Evolutionary conservation across 1,284 basidiomycete species (phyloP), one percentile per base, ranked within the genome.

Genomic region (Volvariella volvacea): DNA sequence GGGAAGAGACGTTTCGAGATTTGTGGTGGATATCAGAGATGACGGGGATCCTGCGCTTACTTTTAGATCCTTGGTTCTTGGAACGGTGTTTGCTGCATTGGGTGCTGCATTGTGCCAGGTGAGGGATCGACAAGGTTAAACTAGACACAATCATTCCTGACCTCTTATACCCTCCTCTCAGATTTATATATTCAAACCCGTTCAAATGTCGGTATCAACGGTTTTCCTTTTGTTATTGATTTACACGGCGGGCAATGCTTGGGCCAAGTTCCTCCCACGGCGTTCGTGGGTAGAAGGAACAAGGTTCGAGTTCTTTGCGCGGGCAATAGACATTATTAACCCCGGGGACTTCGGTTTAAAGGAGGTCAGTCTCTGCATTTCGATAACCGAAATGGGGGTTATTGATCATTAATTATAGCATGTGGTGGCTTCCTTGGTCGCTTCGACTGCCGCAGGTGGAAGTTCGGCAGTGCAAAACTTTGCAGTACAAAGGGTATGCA

Each of bases 31-130:
- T 52, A 43, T 73, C 20, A 68, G 80, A 17, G 81, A 85, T 57
- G 80, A 83, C 52, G 74, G 68, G 2, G 81, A 82, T 46, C 62
- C 67, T 3, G 66, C 77, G 0, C 54, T 82, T n/a, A 83, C 80
- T 0, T 73, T 82, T 51, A 69, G 80, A 12, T 78, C 76, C 9
- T 51, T 79, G 15, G 54, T 76, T 21, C 56, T 84, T 7, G 81
- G 79, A 0, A 76, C 80, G 0, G 48, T 76, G 0, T 67, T 80
- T 48, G 73, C 76, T 16, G 75, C 70, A 10, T 62, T 80, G 16
- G 71, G 75, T 21, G 71, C 80, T 40, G 70, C 74, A 12, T 53
- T 75, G 25, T 60, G 58, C 47, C 65, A 77, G 69, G 70, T 73
- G 50, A 31, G 30, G 30, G 9, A 9, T n/a, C 30, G n/a, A 9